These are phyloP conservation scores for Linum lewisii DNA, from an alignment of 345 rosid species.

Conservation along the genomic window DNA sequence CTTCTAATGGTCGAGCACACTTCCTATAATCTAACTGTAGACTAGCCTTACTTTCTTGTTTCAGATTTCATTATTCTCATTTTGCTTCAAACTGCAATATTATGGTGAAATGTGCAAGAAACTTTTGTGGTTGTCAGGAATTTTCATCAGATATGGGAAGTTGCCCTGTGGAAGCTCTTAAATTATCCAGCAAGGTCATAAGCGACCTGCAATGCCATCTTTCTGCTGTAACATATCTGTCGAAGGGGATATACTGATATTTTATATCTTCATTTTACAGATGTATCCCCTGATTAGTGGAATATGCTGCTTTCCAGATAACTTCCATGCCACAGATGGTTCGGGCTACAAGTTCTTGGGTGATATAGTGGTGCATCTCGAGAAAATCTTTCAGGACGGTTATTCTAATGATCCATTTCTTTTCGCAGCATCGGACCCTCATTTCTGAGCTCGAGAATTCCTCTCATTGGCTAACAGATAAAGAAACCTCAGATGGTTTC, in stretches of 20 bases:
- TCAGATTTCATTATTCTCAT: too few relatives aligned
- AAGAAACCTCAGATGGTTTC: slow-evolving; percentile 59
- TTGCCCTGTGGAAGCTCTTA: slow-evolving; percentile 47
- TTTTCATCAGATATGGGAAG: too few relatives aligned
- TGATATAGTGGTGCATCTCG: slow-evolving; percentile 71
- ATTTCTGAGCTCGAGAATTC: too few relatives aligned
- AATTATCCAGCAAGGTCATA: slow-evolving; percentile 51
- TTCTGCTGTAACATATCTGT: too few relatives aligned
- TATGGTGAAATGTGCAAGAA: too few relatives aligned
- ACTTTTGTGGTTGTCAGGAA: too few relatives aligned
- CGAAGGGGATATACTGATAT: background rate
- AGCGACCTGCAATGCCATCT: background rate
- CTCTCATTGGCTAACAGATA: background rate
- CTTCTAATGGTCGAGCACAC: too few relatives aligned
- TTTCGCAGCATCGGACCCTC: too few relatives aligned
- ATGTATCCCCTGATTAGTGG: slow-evolving; percentile 82
- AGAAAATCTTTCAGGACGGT: slow-evolving; percentile 73
- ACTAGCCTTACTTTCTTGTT: too few relatives aligned
- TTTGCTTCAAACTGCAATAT: too few relatives aligned
- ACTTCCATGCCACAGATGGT: slow-evolving; percentile 93
- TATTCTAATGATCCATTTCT: too few relatives aligned
- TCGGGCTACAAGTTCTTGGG: slow-evolving; percentile 94
- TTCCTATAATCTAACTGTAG: too few relatives aligned
- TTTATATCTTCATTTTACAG: slow-evolving; percentile 21
- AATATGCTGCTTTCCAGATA: slow-evolving; percentile 72